Percentiles rank a stretch among this genome's conserved stretches.
Evolutionary conservation across 768 basidiomycete genomes (phyloP).

Genomic region (Phaeotremella fagi): DNA sequence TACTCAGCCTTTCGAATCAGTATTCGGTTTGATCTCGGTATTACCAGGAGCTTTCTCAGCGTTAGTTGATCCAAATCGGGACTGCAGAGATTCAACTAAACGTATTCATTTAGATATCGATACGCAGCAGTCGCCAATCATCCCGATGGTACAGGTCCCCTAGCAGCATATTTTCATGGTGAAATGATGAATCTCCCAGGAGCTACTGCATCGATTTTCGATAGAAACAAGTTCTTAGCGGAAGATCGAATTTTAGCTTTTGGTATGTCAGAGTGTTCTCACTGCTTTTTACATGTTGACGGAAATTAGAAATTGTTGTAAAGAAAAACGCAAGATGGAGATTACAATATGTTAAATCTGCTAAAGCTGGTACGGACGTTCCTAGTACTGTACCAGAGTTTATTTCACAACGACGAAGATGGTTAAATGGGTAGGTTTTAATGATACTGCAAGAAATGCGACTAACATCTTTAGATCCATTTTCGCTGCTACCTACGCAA

Average conservation of each 20-base stretch:
- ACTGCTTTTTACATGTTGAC: no score
- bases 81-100: neutral
- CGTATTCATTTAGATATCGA: slow-evolving; percentile 15
- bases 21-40: slow-evolving; percentile 42
- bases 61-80: neutral
- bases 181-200: slow-evolving; percentile 44
- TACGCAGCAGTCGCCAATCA: slow-evolving; percentile 43
- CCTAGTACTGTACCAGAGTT: slow-evolving; percentile 37
- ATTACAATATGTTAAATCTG: slow-evolving; percentile 44
- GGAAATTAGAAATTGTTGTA: slow-evolving; percentile 36
- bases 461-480: slow-evolving; percentile 19
- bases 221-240: slow-evolving; percentile 88
- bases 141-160: slow-evolving; percentile 40
- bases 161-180: slow-evolving; percentile 43
- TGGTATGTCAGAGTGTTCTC: slow-evolving; percentile 9
- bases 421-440: slow-evolving; percentile 45
- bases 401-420: slow-evolving; percentile 47
- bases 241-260: slow-evolving; percentile 60
- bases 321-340: slow-evolving; percentile 44
- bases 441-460: neutral
- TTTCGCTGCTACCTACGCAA: slow-evolving; percentile 40
- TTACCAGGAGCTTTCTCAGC: slow-evolving; percentile 45
- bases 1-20: slow-evolving; percentile 37
- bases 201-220: slow-evolving; percentile 43
- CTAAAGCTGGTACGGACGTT: slow-evolving; percentile 46